These are phyloP conservation scores for Mortierella antarctica DNA, from an alignment of 192 early-diverging fungal genomes.

Conservation along the genomic window DNA sequence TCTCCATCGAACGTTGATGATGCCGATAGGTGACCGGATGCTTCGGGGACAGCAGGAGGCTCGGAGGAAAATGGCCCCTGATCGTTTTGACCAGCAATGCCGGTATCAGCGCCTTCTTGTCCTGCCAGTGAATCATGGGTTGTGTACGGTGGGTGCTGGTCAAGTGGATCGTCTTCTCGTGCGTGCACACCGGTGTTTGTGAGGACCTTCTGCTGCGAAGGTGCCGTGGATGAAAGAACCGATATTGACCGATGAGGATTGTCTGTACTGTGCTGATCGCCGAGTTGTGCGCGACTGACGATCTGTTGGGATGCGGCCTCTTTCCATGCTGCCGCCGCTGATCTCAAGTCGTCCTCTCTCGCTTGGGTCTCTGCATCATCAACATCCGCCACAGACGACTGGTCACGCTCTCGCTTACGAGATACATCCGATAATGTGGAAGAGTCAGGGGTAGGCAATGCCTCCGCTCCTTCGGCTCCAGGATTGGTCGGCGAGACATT, in stretches of 20 bases:
- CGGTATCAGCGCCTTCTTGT: too few relatives aligned
- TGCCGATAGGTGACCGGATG: neutral
- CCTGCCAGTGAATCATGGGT: too few relatives aligned
- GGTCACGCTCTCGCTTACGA: constrained; percentile 9
- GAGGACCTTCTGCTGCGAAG: too few relatives aligned
- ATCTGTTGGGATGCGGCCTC: neutral
- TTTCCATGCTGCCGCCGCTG: neutral
- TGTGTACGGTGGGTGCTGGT: too few relatives aligned
- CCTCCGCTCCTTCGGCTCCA: neutral
- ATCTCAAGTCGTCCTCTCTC: constrained; percentile 7
- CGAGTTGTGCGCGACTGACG: neutral
- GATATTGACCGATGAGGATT: too few relatives aligned
- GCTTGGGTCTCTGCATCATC: neutral
- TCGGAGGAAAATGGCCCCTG: too few relatives aligned
- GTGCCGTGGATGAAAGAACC: too few relatives aligned
- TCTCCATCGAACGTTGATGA: neutral
- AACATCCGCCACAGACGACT: neutral
- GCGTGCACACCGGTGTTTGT: too few relatives aligned
- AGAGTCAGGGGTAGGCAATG: neutral
- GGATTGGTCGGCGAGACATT: neutral
- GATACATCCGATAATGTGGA: neutral
- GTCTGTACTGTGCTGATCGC: too few relatives aligned
- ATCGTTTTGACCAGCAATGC: too few relatives aligned
- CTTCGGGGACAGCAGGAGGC: too few relatives aligned
- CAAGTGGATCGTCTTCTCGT: too few relatives aligned